Evolutionary conservation across 2,329 filamentous ascomycete species (phyloP).

Genomic region (Aspergillus brasiliensis): DNA sequence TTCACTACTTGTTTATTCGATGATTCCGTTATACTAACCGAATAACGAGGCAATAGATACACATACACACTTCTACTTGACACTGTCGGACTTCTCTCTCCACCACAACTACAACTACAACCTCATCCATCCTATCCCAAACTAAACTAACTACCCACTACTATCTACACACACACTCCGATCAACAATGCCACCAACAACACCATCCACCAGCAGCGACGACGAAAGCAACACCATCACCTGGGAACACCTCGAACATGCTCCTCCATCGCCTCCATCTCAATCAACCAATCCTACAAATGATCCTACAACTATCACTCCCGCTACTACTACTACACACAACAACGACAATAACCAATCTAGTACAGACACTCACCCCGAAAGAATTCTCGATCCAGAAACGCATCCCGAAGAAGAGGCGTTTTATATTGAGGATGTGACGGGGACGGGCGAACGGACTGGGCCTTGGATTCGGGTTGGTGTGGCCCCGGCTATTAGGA

Average conservation of each 20-base stretch:
- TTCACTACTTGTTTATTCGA: too few relatives aligned
- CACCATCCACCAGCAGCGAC: not conserved
- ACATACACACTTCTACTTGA: too few relatives aligned
- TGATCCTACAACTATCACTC: not conserved
- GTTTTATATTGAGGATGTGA: not conserved
- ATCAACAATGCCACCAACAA: not conserved
- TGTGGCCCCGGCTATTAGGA: not conserved
- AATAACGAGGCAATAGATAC: too few relatives aligned
- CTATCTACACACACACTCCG: not conserved
- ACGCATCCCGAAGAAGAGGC: not conserved
- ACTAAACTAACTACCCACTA: too few relatives aligned
- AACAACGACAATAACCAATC: not conserved
- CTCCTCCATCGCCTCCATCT: not conserved
- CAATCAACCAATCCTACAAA: not conserved
- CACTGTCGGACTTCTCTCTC: too few relatives aligned
- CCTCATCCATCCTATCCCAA: too few relatives aligned
- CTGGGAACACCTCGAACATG: constrained; percentile 20
- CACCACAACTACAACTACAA: constrained; percentile 9
- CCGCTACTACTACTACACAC: not conserved
- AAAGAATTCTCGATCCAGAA: not conserved
- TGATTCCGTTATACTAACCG: too few relatives aligned
- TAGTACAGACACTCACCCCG: not conserved
- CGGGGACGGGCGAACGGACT: not conserved
- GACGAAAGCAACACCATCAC: constrained; percentile 10
- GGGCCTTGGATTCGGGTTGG: not conserved